Conservation (phyloP, 345 rosid genomes). For the Tarenaya hassleriana region DNA sequence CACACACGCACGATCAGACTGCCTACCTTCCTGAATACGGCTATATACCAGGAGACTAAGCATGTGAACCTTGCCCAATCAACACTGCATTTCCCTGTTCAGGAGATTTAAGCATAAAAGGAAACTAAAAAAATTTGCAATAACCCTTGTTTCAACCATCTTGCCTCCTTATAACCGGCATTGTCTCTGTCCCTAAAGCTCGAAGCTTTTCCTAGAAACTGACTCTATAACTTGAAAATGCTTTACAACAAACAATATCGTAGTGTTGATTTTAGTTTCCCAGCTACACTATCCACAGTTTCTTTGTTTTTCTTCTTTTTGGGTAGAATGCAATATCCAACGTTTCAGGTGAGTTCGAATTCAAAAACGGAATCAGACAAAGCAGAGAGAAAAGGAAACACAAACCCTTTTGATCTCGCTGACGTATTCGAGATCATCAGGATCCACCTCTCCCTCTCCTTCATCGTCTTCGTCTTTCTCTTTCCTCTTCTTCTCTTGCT, state of each 20-base stretch:
- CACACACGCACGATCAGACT: neutral
- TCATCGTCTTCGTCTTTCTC: conserved; percentile 8
- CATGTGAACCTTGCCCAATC: neutral
- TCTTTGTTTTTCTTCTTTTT: too few relatives aligned
- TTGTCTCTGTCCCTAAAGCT: too few relatives aligned
- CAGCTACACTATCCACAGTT: too few relatives aligned
- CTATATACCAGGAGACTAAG: neutral
- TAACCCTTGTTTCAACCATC: too few relatives aligned
- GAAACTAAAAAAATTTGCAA: too few relatives aligned
- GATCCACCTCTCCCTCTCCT: conserved; percentile 25
- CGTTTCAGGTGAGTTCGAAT: neutral
- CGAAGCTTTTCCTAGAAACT: too few relatives aligned
- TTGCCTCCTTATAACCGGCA: too few relatives aligned
- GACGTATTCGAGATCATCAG: conserved; percentile 33
- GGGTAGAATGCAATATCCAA: too few relatives aligned
- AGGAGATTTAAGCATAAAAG: too few relatives aligned
- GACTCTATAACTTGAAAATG: too few relatives aligned
- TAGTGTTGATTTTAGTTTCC: too few relatives aligned
- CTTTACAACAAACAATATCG: too few relatives aligned
- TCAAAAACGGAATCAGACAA: conserved; percentile 2
- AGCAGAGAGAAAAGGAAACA: neutral
- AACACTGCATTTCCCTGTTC: neutral
- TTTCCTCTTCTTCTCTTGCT: conserved; percentile 28
- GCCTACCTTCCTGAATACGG: neutral
- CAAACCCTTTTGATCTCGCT: conserved; percentile 34